Base-by-base conservation (phyloP, 768 basidiomycete species). In the Cyclocybe cylindracea region DNA sequence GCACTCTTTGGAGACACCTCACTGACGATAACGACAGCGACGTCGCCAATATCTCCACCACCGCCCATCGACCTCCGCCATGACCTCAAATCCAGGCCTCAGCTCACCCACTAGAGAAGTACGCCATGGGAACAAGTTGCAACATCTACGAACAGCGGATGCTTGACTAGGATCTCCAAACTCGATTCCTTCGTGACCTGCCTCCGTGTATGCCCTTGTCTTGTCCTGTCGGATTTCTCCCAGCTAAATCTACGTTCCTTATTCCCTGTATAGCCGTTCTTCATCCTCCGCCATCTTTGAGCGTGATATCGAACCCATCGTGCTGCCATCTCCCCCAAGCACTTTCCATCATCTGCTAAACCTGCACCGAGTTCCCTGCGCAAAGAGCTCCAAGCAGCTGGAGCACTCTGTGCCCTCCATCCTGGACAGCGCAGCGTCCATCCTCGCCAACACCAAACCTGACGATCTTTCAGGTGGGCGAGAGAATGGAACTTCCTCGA, bases 231-330 rank as follows among this genome's bases (percentile, higher is more conserved):
- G 36, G 16, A 38, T 35, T 55, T 34, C 31, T 39, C 42, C 11
- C 48, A 24, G 53, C 41, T 38, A 36, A 5, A 50, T 33, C 48
- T 16, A 10, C 10, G 13, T 40, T 32, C 41, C 36, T 53, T 50
- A 46, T 56, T 60, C 1, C 18, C 52, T 13, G 10, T 40, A 6
- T 56, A 77, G 76, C 2, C 79, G 89, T 61, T 93, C 90, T 0
- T 90, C 89, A 0, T 90, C 89, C 0, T 93, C 91, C 1, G 91
- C 92, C 35, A 95, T 94, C 51, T 95, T 95, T 54, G 92, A 95
- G 69, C 84, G 92, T 33, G 92, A 95, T 66, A 92, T 95, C 56
- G 92, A 94, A 58, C 86, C 86, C 45, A 67, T 70, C 60, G 72
- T 66, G 59, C 74, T 75, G 58, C 66, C 69, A 43, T 67, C 69